Evolutionary conservation across 305 asterid genomes (phyloP).

Genomic region (Andrographis paniculata): DNA sequence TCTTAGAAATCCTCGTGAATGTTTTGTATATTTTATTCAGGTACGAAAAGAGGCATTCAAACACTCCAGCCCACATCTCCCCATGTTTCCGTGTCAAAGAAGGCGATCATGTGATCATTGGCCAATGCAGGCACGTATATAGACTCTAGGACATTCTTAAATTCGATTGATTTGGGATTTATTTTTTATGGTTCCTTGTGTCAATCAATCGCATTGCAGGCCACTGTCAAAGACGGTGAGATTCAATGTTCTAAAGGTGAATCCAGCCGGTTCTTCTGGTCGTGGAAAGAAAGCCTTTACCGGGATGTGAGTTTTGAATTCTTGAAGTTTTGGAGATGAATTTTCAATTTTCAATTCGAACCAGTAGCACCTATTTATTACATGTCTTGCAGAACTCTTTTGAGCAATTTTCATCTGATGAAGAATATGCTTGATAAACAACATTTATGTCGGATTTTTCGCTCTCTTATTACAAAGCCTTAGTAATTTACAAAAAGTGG

Average conservation of each 20-base stretch:
- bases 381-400: too few species aligned
- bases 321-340: too few species aligned
- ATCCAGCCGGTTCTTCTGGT: constrained; percentile 77
- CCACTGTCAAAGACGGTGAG: constrained; percentile 63
- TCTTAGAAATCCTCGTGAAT: neutral
- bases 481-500: too few species aligned
- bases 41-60: constrained; percentile 9
- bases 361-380: too few species aligned
- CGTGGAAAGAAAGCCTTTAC: constrained; percentile 78
- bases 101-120: constrained; percentile 9
- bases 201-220: neutral
- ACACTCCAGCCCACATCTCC: constrained; percentile 8
- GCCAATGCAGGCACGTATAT: constrained; percentile 2
- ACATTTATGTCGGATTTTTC: too few species aligned
- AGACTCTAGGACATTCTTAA: neutral
- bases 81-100: constrained; percentile 8
- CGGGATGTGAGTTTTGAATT: constrained; percentile 50
- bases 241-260: constrained; percentile 70
- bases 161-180: neutral
- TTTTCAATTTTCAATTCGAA: too few species aligned
- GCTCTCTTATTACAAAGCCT: too few species aligned
- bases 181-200: neutral
- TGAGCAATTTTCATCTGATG: too few species aligned
- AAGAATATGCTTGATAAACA: too few species aligned
- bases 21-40: neutral